A percentile compares a stretch with the other conserved stretches of the same genome.
Conservation (phyloP, 768 basidiomycete species). For the Suillus cothurnatus region DNA sequence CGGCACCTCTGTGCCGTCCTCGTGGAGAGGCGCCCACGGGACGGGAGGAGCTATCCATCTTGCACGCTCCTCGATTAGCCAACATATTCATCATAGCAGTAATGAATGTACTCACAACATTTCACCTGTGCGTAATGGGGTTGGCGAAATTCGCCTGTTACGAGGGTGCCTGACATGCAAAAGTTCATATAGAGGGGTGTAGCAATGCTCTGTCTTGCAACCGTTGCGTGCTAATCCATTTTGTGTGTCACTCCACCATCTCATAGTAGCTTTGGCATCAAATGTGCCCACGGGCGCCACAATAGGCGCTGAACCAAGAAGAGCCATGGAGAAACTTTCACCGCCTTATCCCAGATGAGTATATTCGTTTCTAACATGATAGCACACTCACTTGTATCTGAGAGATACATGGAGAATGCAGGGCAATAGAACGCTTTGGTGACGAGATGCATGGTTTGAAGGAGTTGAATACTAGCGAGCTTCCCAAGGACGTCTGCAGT, state of each 20-base stretch:
- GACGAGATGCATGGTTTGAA: neutral
- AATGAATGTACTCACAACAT: neutral
- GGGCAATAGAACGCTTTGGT: neutral
- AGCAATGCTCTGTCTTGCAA: conserved; percentile 1
- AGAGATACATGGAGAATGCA: neutral
- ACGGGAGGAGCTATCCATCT: neutral
- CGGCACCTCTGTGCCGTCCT: conserved; percentile 1
- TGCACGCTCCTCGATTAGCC: neutral
- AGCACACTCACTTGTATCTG: neutral
- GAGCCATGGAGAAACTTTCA: neutral
- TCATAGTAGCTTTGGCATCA: neutral
- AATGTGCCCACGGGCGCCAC: neutral
- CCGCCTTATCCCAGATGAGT: neutral
- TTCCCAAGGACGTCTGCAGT: neutral
- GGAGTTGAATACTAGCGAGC: neutral
- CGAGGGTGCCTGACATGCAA: conserved; percentile 1
- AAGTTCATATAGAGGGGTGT: conserved; percentile 1
- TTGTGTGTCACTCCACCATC: neutral
- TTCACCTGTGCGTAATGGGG: conserved; percentile 4
- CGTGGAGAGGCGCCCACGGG: neutral
- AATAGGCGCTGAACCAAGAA: neutral
- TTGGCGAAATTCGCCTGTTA: neutral
- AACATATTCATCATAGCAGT: neutral
- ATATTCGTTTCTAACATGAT: neutral
- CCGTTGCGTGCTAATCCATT: neutral